phyloP scores from a whole-genome alignment of 305 asterid genomes.

The Fraxinus paxiana region DNA sequence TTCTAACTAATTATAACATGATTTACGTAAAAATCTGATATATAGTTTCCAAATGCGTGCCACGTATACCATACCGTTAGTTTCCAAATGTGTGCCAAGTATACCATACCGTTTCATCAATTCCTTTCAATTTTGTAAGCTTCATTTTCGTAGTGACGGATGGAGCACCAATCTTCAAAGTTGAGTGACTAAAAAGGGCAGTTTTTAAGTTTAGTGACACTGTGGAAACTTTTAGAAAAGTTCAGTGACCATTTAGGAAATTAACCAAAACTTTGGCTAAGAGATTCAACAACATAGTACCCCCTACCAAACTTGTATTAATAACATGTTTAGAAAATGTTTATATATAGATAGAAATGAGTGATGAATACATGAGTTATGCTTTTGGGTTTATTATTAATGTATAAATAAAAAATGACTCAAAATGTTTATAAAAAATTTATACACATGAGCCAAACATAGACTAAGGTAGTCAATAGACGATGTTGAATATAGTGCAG shows the following conservation, averaged over 20 bases:
- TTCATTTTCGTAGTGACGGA: background rate
- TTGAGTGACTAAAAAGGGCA: background rate
- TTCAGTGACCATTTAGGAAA: background rate
- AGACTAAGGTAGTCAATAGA: background rate
- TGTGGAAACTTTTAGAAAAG: background rate
- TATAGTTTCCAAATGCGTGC: background rate
- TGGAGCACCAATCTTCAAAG: background rate
- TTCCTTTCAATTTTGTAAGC: background rate
- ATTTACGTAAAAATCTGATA: too few species aligned
- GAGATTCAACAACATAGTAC: background rate
- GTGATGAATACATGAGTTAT: background rate
- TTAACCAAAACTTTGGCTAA: background rate
- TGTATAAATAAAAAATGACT: background rate
- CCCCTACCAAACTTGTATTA: background rate
- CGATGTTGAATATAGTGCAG: background rate
- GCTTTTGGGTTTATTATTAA: background rate
- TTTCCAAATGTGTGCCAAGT: too few species aligned
- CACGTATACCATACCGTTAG: background rate
- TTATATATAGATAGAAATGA: background rate
- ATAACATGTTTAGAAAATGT: background rate
- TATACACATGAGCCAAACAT: background rate
- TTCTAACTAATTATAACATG: background rate
- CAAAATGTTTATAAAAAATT: background rate
- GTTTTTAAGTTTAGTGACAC: background rate
- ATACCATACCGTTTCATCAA: background rate